Evolutionary conservation across 2,329 filamentous ascomycete species (phyloP).

Genomic region (Sodiomyces alkalinus): DNA sequence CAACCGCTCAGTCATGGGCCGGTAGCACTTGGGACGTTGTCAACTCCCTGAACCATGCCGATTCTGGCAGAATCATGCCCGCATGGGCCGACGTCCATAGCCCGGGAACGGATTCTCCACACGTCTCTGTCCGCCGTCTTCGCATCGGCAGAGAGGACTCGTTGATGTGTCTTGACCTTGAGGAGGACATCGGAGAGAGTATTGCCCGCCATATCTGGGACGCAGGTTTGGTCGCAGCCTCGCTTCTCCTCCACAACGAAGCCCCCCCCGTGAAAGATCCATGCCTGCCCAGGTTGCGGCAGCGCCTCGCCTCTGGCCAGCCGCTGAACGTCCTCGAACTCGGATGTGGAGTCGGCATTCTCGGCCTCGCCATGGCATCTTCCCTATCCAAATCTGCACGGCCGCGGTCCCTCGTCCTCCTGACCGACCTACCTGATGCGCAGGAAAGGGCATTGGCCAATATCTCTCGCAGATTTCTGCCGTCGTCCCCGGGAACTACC

Average conservation of each 20-base stretch:
- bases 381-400: constrained; percentile 2
- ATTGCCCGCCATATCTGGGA: constrained; percentile 47
- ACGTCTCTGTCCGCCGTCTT: constrained; percentile 17
- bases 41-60: constrained; percentile 1
- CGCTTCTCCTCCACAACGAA: constrained; percentile 15
- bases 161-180: constrained; percentile 22
- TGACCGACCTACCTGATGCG: constrained; percentile 42
- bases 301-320: constrained; percentile 12
- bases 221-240: constrained; percentile 32
- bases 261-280: neutral
- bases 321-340: constrained; percentile 34
- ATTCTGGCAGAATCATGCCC: constrained; percentile 25
- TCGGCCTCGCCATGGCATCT: constrained; percentile 33
- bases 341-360: constrained; percentile 39
- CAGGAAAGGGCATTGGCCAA: constrained; percentile 33
- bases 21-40: constrained; percentile 1
- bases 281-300: constrained; percentile 9
- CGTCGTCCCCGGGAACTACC: too few relatives aligned
- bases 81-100: constrained; percentile 21
- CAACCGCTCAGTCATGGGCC: constrained; percentile 1
- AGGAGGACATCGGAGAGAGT: constrained; percentile 44
- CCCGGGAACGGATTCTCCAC: constrained; percentile 2
- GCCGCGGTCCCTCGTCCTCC: constrained; percentile 21
- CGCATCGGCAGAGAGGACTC: constrained; percentile 11
- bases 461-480: constrained; percentile 23